These are phyloP conservation scores for Calonectria hongkongensis DNA, from an alignment of 2,329 filamentous ascomycete genomes.

Conservation along the genomic window DNA sequence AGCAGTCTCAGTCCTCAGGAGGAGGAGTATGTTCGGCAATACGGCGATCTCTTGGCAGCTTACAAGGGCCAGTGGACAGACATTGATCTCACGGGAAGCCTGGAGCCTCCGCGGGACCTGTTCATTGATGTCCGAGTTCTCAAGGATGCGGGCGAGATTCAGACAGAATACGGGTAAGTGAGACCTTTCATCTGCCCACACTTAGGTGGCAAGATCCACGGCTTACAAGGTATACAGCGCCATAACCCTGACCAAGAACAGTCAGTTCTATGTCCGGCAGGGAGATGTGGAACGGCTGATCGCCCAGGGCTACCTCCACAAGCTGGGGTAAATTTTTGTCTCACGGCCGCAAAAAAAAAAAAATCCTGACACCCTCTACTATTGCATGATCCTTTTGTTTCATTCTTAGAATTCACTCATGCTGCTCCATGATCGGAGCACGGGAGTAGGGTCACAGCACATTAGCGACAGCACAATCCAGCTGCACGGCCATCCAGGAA, in stretches of 20 bases:
- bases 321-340: constrained; percentile 78
- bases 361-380: neutral
- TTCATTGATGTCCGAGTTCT: constrained; percentile 98
- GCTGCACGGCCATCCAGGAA: constrained; percentile 9
- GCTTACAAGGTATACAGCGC: constrained; percentile 73
- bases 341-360: neutral
- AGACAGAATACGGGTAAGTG: constrained; percentile 97
- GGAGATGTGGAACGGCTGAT: constrained; percentile 97
- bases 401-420: constrained; percentile 13
- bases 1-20: constrained; percentile 95
- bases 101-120: constrained; percentile 94
- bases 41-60: constrained; percentile 92
- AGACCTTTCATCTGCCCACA: neutral
- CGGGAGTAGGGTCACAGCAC: constrained; percentile 14
- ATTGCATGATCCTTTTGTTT: constrained; percentile 1
- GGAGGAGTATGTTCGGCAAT: constrained; percentile 95
- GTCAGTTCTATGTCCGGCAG: constrained; percentile 96
- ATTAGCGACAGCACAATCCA: constrained; percentile 2
- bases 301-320: constrained; percentile 94
- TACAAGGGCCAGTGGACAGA: constrained; percentile 99
- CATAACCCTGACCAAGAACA: constrained; percentile 98
- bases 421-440: constrained; percentile 19
- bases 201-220: constrained; percentile 12
- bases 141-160: constrained; percentile 98
- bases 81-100: constrained; percentile 93